Evolutionary conservation across 2,329 filamentous ascomycete species (phyloP).

Genomic region (Xylaria sp.): DNA sequence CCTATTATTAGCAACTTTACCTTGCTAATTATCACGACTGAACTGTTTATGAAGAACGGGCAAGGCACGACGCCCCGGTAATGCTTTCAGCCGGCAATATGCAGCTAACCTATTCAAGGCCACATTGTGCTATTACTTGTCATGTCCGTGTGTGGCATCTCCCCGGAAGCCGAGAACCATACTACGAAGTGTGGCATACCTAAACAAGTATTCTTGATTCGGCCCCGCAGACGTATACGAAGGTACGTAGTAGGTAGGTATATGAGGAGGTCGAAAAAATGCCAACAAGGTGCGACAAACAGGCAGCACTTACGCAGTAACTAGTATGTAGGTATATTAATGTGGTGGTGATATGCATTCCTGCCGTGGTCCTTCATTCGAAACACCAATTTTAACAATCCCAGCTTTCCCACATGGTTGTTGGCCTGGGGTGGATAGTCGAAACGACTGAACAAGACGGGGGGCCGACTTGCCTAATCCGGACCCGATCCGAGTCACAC

Average conservation of each 20-base stretch:
- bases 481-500: constrained; percentile 41
- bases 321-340: neutral
- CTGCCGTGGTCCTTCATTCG: constrained; percentile 45
- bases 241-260: neutral
- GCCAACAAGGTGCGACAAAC: neutral
- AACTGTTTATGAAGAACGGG: neutral
- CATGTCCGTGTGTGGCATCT: neutral
- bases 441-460: constrained; percentile 46
- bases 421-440: constrained; percentile 39
- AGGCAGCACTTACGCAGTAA: neutral
- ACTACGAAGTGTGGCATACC: neutral
- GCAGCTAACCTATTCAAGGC: neutral
- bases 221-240: no score
- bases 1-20: constrained; percentile 25
- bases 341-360: constrained; percentile 34
- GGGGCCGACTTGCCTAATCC: constrained; percentile 47
- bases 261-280: no score
- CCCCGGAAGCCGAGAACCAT: neutral
- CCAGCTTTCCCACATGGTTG: constrained; percentile 42
- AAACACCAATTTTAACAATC: constrained; percentile 47
- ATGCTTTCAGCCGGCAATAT: neutral
- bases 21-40: constrained; percentile 1
- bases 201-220: neutral
- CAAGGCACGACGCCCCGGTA: neutral
- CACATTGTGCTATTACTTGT: no score